These are phyloP conservation scores for Xanthoceras sorbifolium DNA, from an alignment of 345 rosid genomes.

Conservation along the genomic window DNA sequence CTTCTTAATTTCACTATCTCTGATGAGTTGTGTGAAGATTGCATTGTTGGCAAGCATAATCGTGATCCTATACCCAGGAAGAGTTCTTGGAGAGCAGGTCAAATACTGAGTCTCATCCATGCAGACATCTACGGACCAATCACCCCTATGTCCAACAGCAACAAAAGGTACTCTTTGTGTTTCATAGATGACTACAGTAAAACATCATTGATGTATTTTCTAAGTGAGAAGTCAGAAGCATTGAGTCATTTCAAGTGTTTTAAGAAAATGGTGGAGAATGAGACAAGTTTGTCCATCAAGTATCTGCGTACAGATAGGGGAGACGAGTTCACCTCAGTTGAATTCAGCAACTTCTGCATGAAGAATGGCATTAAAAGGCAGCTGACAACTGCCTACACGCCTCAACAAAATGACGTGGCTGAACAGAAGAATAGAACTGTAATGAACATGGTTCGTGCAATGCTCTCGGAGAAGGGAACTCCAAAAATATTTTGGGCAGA, in stretches of 20 bases:
- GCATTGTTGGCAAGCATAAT: not conserved
- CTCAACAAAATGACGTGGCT: not conserved
- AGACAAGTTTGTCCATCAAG: not conserved
- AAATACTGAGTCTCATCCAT: not conserved
- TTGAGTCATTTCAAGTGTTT: not conserved
- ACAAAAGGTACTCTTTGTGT: not conserved
- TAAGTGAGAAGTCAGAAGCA: too few species aligned
- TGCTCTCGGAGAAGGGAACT: not conserved
- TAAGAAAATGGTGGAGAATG: conserved; percentile 9
- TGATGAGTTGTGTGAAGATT: not conserved
- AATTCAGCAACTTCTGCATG: conserved; percentile 2
- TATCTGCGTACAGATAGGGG: conserved; percentile 9
- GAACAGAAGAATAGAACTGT: conserved; percentile 11
- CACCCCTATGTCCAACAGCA: not conserved
- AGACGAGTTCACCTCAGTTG: not conserved
- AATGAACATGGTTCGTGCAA: too few species aligned
- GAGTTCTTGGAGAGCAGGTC: not conserved
- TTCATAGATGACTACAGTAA: not conserved
- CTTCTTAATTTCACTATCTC: not conserved
- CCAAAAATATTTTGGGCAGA: conserved; percentile 11
- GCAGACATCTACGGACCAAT: not conserved
- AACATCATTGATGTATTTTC: not conserved
- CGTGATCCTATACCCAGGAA: too few species aligned
- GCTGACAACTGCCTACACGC: not conserved
- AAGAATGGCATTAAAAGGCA: not conserved